These are phyloP conservation scores for Saccharomyces hybrid DNA, from an alignment of 1,139 yeast species.

Conservation along the genomic window DNA sequence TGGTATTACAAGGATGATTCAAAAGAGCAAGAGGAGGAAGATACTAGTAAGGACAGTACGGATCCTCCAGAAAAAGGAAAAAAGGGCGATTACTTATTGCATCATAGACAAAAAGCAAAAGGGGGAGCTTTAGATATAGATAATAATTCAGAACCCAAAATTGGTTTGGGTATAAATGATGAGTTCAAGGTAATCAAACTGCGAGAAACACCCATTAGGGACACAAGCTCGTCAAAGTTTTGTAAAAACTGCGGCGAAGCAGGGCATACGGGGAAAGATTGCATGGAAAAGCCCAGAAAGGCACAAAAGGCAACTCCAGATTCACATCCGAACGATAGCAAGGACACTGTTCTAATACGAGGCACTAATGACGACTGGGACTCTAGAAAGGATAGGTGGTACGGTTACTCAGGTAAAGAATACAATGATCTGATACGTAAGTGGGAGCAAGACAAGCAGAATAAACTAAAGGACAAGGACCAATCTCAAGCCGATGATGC, in stretches of 20 bases:
- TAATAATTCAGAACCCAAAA: constrained; percentile 26
- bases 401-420: constrained; percentile 28
- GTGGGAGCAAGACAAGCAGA: constrained; percentile 14
- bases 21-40: background rate
- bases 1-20: constrained; percentile 24
- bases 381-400: constrained; percentile 32
- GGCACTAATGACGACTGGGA: constrained; percentile 22
- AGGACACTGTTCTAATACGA: constrained; percentile 7
- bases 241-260: constrained; percentile 26
- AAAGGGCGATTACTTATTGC: constrained; percentile 23
- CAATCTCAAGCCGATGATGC: background rate
- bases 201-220: background rate
- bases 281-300: constrained; percentile 26
- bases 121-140: constrained; percentile 22
- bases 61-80: constrained; percentile 5
- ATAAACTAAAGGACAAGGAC: background rate
- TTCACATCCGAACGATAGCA: background rate
- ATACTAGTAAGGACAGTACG: background rate
- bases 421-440: constrained; percentile 18
- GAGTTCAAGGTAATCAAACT: constrained; percentile 10
- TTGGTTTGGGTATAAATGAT: constrained; percentile 27
- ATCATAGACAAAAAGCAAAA: constrained; percentile 24
- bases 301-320: background rate
- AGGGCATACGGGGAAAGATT: constrained; percentile 24
- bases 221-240: background rate